phyloP scores from a whole-genome alignment of 805 yeast genomes.

The Zygoascus ofunaensis region DNA sequence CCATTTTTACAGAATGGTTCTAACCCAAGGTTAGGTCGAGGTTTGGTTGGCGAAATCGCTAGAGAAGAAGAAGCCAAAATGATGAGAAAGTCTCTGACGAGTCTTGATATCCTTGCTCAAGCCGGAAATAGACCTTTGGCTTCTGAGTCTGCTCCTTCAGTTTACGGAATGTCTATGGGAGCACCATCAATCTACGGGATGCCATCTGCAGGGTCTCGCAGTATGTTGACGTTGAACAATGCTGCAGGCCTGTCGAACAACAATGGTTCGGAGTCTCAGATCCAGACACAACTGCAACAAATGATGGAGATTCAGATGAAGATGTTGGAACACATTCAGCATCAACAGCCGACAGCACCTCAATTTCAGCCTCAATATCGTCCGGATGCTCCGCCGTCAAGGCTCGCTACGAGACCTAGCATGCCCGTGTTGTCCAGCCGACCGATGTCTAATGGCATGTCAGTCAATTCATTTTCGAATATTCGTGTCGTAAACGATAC shows the following conservation, averaged over 20 bases:
- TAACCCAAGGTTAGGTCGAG: constrained; percentile 24
- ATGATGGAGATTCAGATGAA: constrained; percentile 27
- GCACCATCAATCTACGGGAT: constrained; percentile 5
- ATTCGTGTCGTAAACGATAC: background rate
- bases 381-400: constrained; percentile 5
- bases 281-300: constrained; percentile 27
- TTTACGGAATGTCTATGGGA: no score
- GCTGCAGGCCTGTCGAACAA: no score
- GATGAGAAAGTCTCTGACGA: constrained; percentile 18
- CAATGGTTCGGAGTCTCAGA: constrained; percentile 10
- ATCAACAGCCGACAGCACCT: constrained; percentile 6
- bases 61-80: constrained; percentile 31
- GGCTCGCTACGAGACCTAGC: background rate
- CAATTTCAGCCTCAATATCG: constrained; percentile 1
- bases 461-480: background rate
- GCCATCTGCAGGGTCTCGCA: constrained; percentile 10
- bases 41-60: constrained; percentile 33
- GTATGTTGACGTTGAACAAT: background rate
- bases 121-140: background rate
- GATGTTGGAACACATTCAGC: constrained; percentile 20
- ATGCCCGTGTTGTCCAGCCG: background rate
- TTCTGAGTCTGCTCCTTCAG: background rate
- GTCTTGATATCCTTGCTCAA: background rate
- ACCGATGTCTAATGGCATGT: background rate
- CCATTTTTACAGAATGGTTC: constrained; percentile 5